Base-by-base conservation (phyloP, 192 early-diverging fungal species). In the Spizellomyces sp. region DNA sequence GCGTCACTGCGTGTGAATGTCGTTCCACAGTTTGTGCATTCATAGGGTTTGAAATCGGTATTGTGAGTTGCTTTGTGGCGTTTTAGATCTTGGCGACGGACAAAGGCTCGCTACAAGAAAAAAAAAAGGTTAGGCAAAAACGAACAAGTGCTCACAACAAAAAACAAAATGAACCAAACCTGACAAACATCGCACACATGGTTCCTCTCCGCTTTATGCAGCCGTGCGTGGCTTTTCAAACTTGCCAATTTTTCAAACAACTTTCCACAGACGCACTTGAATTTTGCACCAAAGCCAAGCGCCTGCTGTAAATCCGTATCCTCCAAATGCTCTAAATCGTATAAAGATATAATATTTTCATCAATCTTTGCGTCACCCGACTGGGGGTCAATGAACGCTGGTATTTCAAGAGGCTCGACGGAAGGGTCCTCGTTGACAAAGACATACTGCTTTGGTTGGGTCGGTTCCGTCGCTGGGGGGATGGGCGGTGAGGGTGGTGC, bases 1-100 rank as follows among this genome's bases (percentile, higher is more conserved):
- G 79, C 79, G 70, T 81, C 79, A 47, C 48, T 67, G 0, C 79
- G 45, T 19, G 79, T 81, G 45, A 81, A 81, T 2, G 64, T 71
- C 21, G 79, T 81, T 4, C 42, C 22, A 59, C 79, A 81, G 48
- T 75, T 67, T n/a, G 19, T n/a, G 67, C 79, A 81, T 48, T 56
- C 45, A 48, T 52, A 75, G 4, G 66, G 65, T 45, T 71, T 70
- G n/a, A 69, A 46, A 7, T 19, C n/a, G 19, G 61, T 12, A 46
- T 48, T 19, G 66, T 81, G 79, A 19, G 63, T 77, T n/a, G 66
- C 36, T 9, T 27, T 48, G 59, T 81, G 79, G 6, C 79, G 68
- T 55, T 75, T 77, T 12, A 81, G 50, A 61, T 81, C 79, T 46
- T 81, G 79, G 6, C 64, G 36, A 9, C 79, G 52, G 6, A 67